Evolutionary conservation across 371 early-diverging fungal genomes (phyloP), one percentile per base, ranked within the genome.

Genomic region (Haplosporangium sp.): DNA sequence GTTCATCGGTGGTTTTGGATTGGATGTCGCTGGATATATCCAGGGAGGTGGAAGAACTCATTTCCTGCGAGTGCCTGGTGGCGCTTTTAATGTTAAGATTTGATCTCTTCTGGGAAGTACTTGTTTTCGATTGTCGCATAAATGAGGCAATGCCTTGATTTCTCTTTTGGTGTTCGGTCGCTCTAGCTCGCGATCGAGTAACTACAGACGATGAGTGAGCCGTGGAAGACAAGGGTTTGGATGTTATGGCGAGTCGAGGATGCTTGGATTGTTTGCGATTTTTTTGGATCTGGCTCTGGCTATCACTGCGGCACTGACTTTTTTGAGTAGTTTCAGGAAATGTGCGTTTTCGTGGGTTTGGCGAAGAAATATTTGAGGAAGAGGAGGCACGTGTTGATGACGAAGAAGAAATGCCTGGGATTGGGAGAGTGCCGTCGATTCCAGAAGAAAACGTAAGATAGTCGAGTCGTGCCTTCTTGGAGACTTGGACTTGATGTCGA

Each of bases 121-220:
- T 74, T 65, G 63, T 79, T 68, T 79, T 79, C 35, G 81, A 79
- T 63, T 74, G 74, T 58, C 74, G 81, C 74, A 74, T 71, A 50
- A 67, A 79, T 56, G 69, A 60, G 39, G 67, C 61, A 38, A 74
- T 71, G 52, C 65, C 67, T 48, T 70, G 63, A 34, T 67, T 44
- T 57, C 68, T 64, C 56, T 63, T 55, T 20, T 53, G 69, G 34
- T 56, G 55, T 53, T 56, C 69, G n/a, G 65, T 10, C 48, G 64
- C 72, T 64, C 44, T 67, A n/a, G 63, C 19, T 57, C 69, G 65
- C 34, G 72, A n/a, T 39, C 71, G 66, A 60, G 76, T 70, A 34
- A 67, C 55, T 35, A 58, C 55, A 38, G 76, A 45, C 27, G 55
- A 62, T 4, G 59, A 59, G 55, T 55, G 45, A 13, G 56, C n/a